Base-by-base conservation (phyloP, 495 filamentous ascomycete species). In the Penicillium diatomitis region DNA sequence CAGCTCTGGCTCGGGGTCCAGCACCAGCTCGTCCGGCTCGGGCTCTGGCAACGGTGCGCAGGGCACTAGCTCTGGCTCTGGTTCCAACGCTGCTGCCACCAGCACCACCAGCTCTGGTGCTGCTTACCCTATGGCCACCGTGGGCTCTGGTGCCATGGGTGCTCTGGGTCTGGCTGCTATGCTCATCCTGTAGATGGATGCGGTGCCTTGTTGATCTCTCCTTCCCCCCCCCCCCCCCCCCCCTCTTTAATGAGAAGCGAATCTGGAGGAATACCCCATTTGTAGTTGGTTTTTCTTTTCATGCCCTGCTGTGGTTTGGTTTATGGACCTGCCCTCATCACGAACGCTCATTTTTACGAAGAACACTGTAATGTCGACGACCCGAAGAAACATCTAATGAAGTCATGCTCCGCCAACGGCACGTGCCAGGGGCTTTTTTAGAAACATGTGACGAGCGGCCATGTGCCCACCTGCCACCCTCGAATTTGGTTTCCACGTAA, bases 111-210 rank as follows among this genome's bases (percentile, higher is more conserved):
- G 57, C 34, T 52, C 56, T 9, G 63, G 46, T 37, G 62, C 58
- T 41, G 70, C 64, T 52, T 55, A 61, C 48, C 60, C 62, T 49
- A 58, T 66, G 57, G 57, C 61, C 30, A 61, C 69, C 28, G 50
- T 66, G 33, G 64, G 65, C 47, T 65, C 58, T 46, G 66, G 68
- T 44, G 65, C 63, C 32, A 47, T 65, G 12, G 69, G 69, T 44
- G 67, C 52, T 39, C 52, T 71, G 33, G 69, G 68, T 41, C 56
- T 72, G 37, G 64, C 67, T 46, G 71, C 69, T 37, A 48, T 74
- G 37, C 49, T 74, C 34, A 56, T 68, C n/a, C 58, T 72, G 53
- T 74, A 71, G 66, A 20, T 20, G 52, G 12, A 7, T 31, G 8
- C 8, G 8, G 8, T 8, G 41, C 27, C 7, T 4, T 29, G 41